Evolutionary conservation across 75 land plant species (phyloP).

Genomic region (Ceratopteris richardii): DNA sequence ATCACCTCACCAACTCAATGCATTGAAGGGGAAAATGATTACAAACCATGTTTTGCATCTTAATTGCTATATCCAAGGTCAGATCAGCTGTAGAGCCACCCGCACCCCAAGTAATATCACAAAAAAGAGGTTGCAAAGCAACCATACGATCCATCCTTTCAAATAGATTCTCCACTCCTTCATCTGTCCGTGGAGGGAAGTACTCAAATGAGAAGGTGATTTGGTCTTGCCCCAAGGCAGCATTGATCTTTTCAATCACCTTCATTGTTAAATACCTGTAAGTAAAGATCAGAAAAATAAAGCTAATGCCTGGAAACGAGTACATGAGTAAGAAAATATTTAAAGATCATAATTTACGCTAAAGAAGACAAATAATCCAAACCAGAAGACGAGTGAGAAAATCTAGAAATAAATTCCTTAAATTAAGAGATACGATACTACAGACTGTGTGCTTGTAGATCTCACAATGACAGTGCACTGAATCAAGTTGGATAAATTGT

Average conservation of each 20-base stretch:
- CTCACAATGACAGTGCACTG: too few species aligned
- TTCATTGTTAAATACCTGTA: conserved; percentile 45
- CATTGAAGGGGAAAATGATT: not conserved
- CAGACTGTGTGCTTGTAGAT: too few species aligned
- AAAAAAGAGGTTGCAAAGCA: conserved; percentile 68
- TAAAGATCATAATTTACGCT: too few species aligned
- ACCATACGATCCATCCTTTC: conserved; percentile 47
- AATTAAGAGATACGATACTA: too few species aligned
- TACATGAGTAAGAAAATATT: too few species aligned
- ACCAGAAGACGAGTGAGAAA: too few species aligned
- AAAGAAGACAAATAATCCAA: too few species aligned
- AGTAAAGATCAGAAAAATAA: too few species aligned
- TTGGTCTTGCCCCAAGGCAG: conserved; percentile 30
- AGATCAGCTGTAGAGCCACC: conserved; percentile 98
- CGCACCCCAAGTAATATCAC: conserved; percentile 98
- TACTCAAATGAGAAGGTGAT: conserved; percentile 88
- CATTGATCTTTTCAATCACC: conserved; percentile 85
- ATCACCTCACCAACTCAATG: too few species aligned
- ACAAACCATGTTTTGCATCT: conserved; percentile 85
- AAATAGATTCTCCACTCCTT: conserved; percentile 2
- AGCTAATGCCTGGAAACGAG: too few species aligned
- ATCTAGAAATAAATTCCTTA: too few species aligned
- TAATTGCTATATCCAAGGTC: conserved; percentile 80
- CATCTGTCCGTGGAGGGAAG: conserved; percentile 94
- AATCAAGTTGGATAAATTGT: too few species aligned